Evolutionary conservation across 345 rosid genomes (phyloP).

Genomic region (Lepidium aucheri): DNA sequence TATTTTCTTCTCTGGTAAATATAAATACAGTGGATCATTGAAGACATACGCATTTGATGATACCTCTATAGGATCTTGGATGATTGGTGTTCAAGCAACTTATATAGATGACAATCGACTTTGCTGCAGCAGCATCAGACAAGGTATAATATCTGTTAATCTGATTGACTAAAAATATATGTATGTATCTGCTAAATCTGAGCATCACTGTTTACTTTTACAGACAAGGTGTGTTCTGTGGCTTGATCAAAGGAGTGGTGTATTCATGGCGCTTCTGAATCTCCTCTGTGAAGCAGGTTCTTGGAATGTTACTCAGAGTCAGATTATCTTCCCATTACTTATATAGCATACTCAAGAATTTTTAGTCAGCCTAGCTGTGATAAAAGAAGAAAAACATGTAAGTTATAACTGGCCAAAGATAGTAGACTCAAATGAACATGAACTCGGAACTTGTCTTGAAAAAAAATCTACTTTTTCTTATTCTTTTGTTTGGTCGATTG

Average conservation of each 20-base stretch:
- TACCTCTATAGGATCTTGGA: constrained; percentile 86
- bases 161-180: constrained; percentile 1
- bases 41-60: constrained; percentile 86
- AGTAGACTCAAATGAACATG: neutral
- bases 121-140: constrained; percentile 80
- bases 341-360: neutral
- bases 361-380: neutral
- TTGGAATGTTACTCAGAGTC: neutral
- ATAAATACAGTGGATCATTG: constrained; percentile 69
- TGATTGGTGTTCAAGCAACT: constrained; percentile 87
- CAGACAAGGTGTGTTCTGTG: constrained; percentile 67
- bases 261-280: neutral
- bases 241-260: constrained; percentile 32
- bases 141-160: constrained; percentile 39
- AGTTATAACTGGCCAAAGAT: neutral
- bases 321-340: neutral
- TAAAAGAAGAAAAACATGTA: neutral
- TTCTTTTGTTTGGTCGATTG: neutral
- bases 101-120: constrained; percentile 85
- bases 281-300: neutral
- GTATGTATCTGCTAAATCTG: neutral
- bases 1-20: neutral
- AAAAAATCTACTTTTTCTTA: neutral
- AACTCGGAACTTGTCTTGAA: neutral
- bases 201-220: constrained; percentile 2